These are phyloP conservation scores for Stachybotrys chartarum DNA, from an alignment of 2,329 filamentous ascomycete species.

Conservation along the genomic window DNA sequence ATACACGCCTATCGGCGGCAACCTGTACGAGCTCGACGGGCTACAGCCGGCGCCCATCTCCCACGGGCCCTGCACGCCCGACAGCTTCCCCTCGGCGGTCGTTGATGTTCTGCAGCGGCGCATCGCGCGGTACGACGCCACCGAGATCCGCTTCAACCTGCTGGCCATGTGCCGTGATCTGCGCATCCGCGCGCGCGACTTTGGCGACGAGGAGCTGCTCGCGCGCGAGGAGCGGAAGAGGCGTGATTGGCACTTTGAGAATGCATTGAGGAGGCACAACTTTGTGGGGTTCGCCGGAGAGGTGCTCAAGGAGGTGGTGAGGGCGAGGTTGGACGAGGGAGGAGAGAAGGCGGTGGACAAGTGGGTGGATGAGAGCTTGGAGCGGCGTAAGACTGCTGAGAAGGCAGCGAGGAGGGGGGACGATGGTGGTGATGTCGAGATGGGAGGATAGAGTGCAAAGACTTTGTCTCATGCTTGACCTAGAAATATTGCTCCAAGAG, in stretches of 20 bases:
- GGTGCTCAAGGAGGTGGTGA: conserved; percentile 80
- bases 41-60: conserved; percentile 87
- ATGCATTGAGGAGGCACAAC: conserved; percentile 84
- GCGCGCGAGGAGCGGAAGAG: conserved; percentile 78
- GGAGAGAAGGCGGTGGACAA: conserved; percentile 57
- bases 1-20: conserved; percentile 74
- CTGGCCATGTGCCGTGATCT: conserved; percentile 87
- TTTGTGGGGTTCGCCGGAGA: conserved; percentile 95
- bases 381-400: conserved; percentile 39
- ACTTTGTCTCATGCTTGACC: not conserved
- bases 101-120: conserved; percentile 81
- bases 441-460: conserved; percentile 19
- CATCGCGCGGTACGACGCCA: conserved; percentile 74
- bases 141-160: conserved; percentile 93
- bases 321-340: conserved; percentile 60
- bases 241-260: conserved; percentile 87
- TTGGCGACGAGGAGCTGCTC: conserved; percentile 75
- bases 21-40: conserved; percentile 90
- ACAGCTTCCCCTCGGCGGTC: conserved; percentile 70
- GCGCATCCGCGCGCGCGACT: conserved; percentile 66
- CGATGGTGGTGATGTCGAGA: conserved; percentile 31
- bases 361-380: conserved; percentile 66
- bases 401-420: conserved; percentile 20
- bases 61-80: conserved; percentile 67
- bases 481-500: not conserved